Percentiles rank a stretch among this genome's conserved stretches.
phyloP scores from a whole-genome alignment of 164 flowering plant species.

The Annona squamosa region DNA sequence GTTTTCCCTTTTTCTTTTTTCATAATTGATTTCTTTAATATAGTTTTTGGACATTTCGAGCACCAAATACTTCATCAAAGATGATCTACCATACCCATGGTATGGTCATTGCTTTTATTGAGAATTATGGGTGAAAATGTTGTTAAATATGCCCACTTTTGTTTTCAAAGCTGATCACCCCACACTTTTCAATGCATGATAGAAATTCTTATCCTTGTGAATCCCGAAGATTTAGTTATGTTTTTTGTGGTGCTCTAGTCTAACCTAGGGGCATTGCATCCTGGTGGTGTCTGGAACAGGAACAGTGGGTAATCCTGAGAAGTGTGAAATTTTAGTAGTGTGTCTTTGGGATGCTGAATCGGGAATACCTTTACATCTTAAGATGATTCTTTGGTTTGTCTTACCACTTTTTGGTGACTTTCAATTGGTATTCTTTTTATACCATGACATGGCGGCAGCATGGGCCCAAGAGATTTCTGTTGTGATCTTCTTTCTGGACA shows the following conservation, averaged over 20 bases:
- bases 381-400: background rate
- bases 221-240: background rate
- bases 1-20: background rate
- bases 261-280: background rate
- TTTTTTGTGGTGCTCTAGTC: background rate
- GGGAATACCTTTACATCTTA: background rate
- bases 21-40: background rate
- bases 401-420: background rate
- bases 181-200: no score
- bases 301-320: background rate
- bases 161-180: no score
- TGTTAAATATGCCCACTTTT: no score
- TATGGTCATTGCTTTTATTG: background rate
- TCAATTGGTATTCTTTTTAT: background rate
- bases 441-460: background rate
- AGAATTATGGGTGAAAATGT: background rate
- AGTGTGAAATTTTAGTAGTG: background rate
- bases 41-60: background rate
- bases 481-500: background rate
- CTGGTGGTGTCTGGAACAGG: background rate
- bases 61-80: background rate
- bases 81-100: no score
- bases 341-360: background rate
- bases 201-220: background rate
- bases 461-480: background rate